Conservation (phyloP, 2,329 filamentous ascomycete genomes). For the Paradendryphiella salina region DNA sequence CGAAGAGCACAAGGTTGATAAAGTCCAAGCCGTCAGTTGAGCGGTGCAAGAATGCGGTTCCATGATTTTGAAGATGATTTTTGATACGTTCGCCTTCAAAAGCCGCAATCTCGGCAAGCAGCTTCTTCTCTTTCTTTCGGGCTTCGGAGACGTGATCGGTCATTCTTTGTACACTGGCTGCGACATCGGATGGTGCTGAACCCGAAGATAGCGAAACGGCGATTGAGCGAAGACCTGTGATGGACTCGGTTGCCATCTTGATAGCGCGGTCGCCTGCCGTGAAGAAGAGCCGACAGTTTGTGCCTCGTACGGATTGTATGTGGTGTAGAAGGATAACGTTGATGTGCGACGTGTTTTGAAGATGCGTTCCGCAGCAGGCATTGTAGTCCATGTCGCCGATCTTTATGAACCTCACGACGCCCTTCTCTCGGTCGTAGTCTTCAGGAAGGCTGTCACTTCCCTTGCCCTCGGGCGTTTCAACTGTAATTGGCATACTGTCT, state of each 20-base stretch:
- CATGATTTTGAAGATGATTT: slow-evolving; percentile 15
- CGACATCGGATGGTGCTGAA: slow-evolving; percentile 29
- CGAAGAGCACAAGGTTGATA: slow-evolving; percentile 33
- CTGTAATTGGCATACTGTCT: slow-evolving; percentile 34
- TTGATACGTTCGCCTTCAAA: slow-evolving; percentile 35
- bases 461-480: slow-evolving; percentile 36
- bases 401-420: slow-evolving; percentile 39
- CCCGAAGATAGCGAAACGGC: slow-evolving; percentile 33
- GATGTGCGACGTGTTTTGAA: slow-evolving; percentile 41
- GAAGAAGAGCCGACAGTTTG: slow-evolving; percentile 40
- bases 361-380: slow-evolving; percentile 42
- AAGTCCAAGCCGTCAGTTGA: slow-evolving; percentile 37
- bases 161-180: slow-evolving; percentile 29
- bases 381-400: slow-evolving; percentile 43
- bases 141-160: slow-evolving; percentile 29
- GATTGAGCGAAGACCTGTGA: slow-evolving; percentile 34
- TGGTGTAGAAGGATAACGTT: slow-evolving; percentile 38
- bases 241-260: slow-evolving; percentile 29
- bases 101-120: slow-evolving; percentile 34
- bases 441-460: slow-evolving; percentile 33
- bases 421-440: slow-evolving; percentile 41
- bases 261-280: slow-evolving; percentile 39
- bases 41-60: slow-evolving; percentile 31
- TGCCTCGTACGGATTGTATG: slow-evolving; percentile 35
- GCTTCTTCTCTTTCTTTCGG: slow-evolving; percentile 34